A percentile compares a stretch with the other conserved stretches of the same genome.
These are phyloP conservation scores for Ambrosia trifida DNA, from an alignment of 129 eudicot genomes.

Conservation along the genomic window DNA sequence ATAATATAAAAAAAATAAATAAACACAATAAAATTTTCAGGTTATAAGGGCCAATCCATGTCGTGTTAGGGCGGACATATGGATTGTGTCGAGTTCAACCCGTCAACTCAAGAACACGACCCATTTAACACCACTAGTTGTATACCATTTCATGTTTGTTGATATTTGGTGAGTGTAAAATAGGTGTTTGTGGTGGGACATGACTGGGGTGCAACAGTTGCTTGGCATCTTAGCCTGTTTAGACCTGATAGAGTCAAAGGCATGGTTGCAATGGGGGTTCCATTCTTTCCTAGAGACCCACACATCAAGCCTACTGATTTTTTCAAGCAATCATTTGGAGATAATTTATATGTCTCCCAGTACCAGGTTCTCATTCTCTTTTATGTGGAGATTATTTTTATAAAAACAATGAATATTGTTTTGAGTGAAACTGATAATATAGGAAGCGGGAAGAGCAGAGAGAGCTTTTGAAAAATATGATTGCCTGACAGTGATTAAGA, in stretches of 20 bases:
- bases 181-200: conserved; percentile 62
- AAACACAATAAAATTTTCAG: too few species aligned
- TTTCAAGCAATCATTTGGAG: conserved; percentile 45
- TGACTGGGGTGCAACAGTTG: conserved; percentile 60
- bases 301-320: conserved; percentile 30
- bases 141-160: background rate
- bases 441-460: conserved; percentile 58
- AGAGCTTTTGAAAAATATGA: conserved; percentile 54
- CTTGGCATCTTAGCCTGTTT: conserved; percentile 54
- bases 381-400: too few species aligned
- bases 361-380: conserved; percentile 46
- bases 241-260: conserved; percentile 60
- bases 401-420: too few species aligned
- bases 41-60: too few species aligned
- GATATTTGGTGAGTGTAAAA: background rate
- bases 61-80: too few species aligned
- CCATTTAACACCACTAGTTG: too few species aligned
- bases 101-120: too few species aligned
- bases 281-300: conserved; percentile 49
- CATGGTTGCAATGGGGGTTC: conserved; percentile 42
- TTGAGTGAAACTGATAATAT: conserved; percentile 4
- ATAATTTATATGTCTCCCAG: conserved; percentile 40
- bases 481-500: conserved; percentile 50
- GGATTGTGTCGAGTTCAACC: too few species aligned
- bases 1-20: too few species aligned